A percentile compares a stretch with the other conserved stretches of the same genome.
These are phyloP conservation scores for Apium graveolens DNA, from an alignment of 129 eudicot species.

Conservation along the genomic window DNA sequence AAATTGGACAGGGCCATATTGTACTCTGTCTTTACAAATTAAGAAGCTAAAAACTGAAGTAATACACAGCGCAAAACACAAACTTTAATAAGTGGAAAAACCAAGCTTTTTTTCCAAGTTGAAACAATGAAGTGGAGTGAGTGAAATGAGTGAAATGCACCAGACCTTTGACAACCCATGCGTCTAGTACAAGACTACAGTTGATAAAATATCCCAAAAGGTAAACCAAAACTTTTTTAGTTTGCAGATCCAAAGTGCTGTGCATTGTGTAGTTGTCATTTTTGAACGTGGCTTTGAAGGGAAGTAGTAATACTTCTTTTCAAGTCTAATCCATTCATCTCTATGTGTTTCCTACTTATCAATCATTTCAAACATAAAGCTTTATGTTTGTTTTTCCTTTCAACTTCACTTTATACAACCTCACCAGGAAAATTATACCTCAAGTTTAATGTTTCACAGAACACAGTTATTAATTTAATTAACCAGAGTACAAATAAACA, in stretches of 20 bases:
- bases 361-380: not conserved
- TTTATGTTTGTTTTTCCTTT: not conserved
- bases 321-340: too few relatives aligned
- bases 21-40: not conserved
- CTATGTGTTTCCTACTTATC: too few relatives aligned
- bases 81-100: conserved; percentile 7
- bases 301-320: conserved; percentile 28
- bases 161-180: conserved; percentile 21
- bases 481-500: not conserved
- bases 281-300: conserved; percentile 26
- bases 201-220: not conserved
- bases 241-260: not conserved
- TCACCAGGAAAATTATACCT: not conserved
- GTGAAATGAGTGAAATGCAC: conserved; percentile 19
- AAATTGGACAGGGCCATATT: not conserved
- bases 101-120: not conserved
- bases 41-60: not conserved
- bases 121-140: conserved; percentile 22
- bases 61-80: not conserved
- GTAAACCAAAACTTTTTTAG: not conserved
- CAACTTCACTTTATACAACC: not conserved
- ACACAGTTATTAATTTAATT: not conserved
- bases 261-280: not conserved
- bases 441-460: not conserved
- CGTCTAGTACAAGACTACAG: conserved; percentile 27